Evolutionary conservation across 148 eudicot genomes (phyloP).

Genomic region (Simmondsia chinensis): DNA sequence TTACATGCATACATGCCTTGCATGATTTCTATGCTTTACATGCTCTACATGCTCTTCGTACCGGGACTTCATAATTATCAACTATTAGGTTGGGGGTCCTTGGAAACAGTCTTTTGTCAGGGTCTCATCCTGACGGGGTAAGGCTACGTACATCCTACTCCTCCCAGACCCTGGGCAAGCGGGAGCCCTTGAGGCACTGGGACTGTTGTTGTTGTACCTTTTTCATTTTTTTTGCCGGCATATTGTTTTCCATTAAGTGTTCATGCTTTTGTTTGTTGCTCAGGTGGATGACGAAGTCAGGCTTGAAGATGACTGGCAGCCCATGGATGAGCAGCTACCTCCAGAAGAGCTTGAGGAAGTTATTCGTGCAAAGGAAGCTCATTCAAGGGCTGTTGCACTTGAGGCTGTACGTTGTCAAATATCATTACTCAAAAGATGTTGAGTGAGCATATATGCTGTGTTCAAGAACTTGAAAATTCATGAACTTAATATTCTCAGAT

Average conservation of each 20-base stretch:
- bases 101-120: too few species aligned
- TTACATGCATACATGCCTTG: too few species aligned
- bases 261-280: constrained; percentile 2
- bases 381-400: constrained; percentile 89
- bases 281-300: constrained; percentile 84
- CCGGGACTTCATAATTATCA: too few species aligned
- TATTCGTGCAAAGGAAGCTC: constrained; percentile 78
- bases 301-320: constrained; percentile 98
- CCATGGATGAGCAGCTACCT: constrained; percentile 72
- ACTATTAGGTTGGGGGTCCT: too few species aligned
- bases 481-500: not conserved
- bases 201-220: too few species aligned
- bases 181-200: too few species aligned
- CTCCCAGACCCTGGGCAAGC: too few species aligned
- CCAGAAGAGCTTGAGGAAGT: constrained; percentile 66
- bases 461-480: not conserved
- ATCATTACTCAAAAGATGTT: too few species aligned
- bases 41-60: too few species aligned
- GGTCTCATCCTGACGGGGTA: too few species aligned
- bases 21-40: not conserved
- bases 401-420: constrained; percentile 56
- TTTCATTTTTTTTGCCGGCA: not conserved
- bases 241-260: not conserved
- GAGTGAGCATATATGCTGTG: too few species aligned
- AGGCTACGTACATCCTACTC: too few species aligned